Percentiles rank a stretch among this genome's conserved stretches.
Conservation (phyloP, 257 asterid species). For the Solanum bulbocastanum region DNA sequence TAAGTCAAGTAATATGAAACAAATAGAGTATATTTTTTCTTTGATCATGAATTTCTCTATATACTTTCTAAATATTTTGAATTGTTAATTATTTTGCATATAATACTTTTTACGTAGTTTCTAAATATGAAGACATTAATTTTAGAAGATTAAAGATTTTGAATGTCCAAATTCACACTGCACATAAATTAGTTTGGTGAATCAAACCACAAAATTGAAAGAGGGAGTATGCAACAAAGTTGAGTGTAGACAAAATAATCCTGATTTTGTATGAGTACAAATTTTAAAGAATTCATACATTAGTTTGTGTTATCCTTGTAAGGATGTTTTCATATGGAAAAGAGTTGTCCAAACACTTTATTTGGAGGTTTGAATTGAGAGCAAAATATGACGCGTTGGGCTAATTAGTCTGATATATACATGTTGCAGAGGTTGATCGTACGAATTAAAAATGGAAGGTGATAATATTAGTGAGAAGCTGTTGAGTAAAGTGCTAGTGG, state of each 20-base stretch:
- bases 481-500: neutral
- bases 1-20: neutral
- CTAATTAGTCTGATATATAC: too few species aligned
- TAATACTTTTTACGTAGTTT: neutral
- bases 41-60: neutral
- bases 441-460: slow-evolving; percentile 9
- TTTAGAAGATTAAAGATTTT: too few species aligned
- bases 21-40: neutral
- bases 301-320: neutral
- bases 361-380: neutral
- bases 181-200: neutral
- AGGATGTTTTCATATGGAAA: neutral
- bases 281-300: neutral
- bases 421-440: neutral
- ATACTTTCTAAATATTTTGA: too few species aligned
- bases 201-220: neutral
- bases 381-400: neutral
- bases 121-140: too few species aligned
- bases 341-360: too few species aligned
- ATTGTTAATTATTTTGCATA: neutral
- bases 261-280: neutral
- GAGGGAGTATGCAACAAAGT: neutral
- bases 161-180: neutral
- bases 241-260: neutral
- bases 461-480: slow-evolving; percentile 4